Conservation (phyloP, 176 grass and related monocot genomes). For the Carex pumila region DNA sequence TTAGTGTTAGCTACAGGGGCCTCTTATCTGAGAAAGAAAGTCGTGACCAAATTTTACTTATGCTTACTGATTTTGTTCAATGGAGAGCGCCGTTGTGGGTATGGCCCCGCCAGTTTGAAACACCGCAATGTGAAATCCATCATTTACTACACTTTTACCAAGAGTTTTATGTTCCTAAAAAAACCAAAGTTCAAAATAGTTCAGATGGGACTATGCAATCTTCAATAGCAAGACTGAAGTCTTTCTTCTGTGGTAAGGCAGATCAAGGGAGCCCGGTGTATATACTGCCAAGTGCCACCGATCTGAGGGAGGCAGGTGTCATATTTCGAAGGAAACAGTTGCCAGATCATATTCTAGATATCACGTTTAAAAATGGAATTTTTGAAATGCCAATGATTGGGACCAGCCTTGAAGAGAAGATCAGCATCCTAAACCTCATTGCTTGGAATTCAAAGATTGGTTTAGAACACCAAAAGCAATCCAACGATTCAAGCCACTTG, state of each 20-base stretch:
- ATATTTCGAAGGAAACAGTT: neutral
- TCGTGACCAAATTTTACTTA: neutral
- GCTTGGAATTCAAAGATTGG: neutral
- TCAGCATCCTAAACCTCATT: neutral
- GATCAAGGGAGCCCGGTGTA: neutral
- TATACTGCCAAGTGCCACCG: neutral
- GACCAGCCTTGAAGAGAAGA: neutral
- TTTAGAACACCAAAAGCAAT: neutral
- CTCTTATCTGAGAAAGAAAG: neutral
- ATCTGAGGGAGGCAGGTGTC: constrained; percentile 6
- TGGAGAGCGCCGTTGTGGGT: neutral
- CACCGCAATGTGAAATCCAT: neutral
- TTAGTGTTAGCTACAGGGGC: neutral
- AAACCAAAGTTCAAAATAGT: neutral
- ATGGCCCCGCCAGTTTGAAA: neutral
- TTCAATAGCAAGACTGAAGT: neutral
- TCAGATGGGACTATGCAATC: neutral
- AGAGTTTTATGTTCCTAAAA: neutral
- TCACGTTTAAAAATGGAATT: constrained; percentile 1
- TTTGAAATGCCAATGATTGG: constrained; percentile 4
- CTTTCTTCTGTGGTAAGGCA: neutral
- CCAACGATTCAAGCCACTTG: neutral
- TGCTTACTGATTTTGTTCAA: neutral
- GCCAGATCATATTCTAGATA: neutral
- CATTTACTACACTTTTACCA: constrained; percentile 16